Conservation (phyloP, 495 filamentous ascomycete species). For the Penicillium odoratum region DNA sequence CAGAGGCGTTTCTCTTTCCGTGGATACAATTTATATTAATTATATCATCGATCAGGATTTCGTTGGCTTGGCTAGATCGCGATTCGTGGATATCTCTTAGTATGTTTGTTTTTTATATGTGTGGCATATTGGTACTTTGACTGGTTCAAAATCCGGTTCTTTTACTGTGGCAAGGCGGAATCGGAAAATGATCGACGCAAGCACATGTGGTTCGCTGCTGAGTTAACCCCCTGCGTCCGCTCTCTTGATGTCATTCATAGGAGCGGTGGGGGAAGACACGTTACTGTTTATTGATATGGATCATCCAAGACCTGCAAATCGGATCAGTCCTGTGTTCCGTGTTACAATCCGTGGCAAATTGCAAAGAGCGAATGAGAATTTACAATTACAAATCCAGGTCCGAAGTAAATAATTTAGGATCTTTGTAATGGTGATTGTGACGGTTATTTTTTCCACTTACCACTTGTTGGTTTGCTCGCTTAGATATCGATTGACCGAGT, state of each 20-base stretch:
- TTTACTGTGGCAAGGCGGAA: slow-evolving; percentile 1
- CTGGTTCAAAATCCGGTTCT: not conserved
- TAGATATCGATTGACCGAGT: not conserved
- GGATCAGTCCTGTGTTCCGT: not conserved
- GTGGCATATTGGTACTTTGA: too few species aligned
- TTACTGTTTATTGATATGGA: not conserved
- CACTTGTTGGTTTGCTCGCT: not conserved
- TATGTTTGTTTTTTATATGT: not conserved
- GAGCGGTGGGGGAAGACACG: slow-evolving; percentile 4
- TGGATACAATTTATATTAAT: not conserved
- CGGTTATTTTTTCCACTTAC: not conserved
- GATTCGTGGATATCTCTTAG: not conserved
- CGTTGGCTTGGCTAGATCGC: not conserved
- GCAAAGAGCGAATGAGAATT: not conserved
- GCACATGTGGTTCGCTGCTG: slow-evolving; percentile 11
- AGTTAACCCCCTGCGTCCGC: slow-evolving; percentile 10
- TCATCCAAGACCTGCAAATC: not conserved
- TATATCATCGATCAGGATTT: not conserved
- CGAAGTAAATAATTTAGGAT: too few species aligned
- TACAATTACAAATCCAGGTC: not conserved
- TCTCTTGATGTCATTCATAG: not conserved
- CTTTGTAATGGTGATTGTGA: not conserved
- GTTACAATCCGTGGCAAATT: not conserved
- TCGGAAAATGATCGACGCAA: slow-evolving; percentile 8
- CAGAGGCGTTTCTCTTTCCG: not conserved